Evolutionary conservation across 2,329 filamentous ascomycete genomes (phyloP), one percentile per base, ranked within the genome.

Genomic region (Botrytis byssoidea): DNA sequence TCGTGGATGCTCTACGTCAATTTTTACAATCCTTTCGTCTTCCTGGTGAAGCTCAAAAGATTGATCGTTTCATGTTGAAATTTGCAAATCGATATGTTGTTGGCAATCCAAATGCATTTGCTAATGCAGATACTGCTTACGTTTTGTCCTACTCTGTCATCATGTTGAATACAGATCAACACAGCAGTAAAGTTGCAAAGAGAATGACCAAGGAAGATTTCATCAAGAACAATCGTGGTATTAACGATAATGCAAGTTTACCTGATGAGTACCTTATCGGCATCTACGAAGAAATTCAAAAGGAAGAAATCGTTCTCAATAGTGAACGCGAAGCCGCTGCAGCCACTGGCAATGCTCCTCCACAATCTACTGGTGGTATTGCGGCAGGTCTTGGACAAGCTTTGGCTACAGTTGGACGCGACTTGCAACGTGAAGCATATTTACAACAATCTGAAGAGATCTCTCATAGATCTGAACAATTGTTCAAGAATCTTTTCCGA

Each of bases 21-120:
- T 99, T 99, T 79, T 85, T 99, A 20, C 96, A 99, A 82, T 93
- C 94, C 42, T 99, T 99, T 85, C 92, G 96, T 76, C 85, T 99
- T 22, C 96, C 96, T 0, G 96, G 96, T 75, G 96, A 99, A 83
- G 95, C 95, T 0, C 96, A 99, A 81, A 99, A 99, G 85, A 99
- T 99, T 77, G 96, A 99, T 89, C 93, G 96, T 66, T 97, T 98
- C 83, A 98, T 99, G 96, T 85, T 99, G 77, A 99, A 99, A 82
- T 99, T 98, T 83, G 96, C 96, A 16, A 95, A 98, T 82, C 91
- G 95, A 74, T 99, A 99, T 82, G 93, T 97, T 70, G 92, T 91
- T 74, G 95, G 95, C 44, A 99, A 99, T 78, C 96, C 96, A 0
- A 97, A 97, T 80, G 95, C 96, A 1, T 99, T 97, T 82, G 96